These are phyloP conservation scores for Baudoinia panamericana DNA, from an alignment of 495 filamentous ascomycete genomes.

Conservation along the genomic window DNA sequence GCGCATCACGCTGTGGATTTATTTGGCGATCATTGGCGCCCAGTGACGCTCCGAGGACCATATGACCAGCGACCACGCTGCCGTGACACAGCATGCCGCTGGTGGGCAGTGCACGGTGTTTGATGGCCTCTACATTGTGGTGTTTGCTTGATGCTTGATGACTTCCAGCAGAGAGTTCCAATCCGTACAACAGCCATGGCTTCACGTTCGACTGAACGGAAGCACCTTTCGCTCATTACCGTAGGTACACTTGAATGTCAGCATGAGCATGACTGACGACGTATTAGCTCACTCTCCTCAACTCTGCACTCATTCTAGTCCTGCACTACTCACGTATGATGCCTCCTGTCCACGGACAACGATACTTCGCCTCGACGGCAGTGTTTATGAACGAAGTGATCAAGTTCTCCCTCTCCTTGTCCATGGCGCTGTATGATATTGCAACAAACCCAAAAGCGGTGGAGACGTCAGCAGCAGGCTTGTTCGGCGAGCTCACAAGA, in stretches of 20 bases:
- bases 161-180: too few species aligned
- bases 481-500: slow-evolving; percentile 65
- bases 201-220: too few species aligned
- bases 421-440: slow-evolving; percentile 76
- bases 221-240: slow-evolving; percentile 63
- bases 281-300: slow-evolving; percentile 62
- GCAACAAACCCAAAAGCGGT: slow-evolving; percentile 48
- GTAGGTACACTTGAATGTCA: slow-evolving; percentile 35
- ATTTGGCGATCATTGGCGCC: too few species aligned
- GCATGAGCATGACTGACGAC: background rate
- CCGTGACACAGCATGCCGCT: too few species aligned
- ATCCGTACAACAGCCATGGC: too few species aligned
- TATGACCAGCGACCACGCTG: too few species aligned
- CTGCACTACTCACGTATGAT: slow-evolving; percentile 91
- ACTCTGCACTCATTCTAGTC: slow-evolving; percentile 65
- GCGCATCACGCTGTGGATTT: too few species aligned
- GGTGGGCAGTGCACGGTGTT: too few species aligned
- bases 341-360: slow-evolving; percentile 64
- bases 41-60: too few species aligned
- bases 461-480: slow-evolving; percentile 61
- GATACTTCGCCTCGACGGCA: slow-evolving; percentile 87
- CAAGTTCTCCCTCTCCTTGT: slow-evolving; percentile 75
- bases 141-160: too few species aligned
- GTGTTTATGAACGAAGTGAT: slow-evolving; percentile 89
- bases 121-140: too few species aligned